Evolutionary conservation across 179 eudicot species (phyloP).

Genomic region (Gypsophila paniculata): DNA sequence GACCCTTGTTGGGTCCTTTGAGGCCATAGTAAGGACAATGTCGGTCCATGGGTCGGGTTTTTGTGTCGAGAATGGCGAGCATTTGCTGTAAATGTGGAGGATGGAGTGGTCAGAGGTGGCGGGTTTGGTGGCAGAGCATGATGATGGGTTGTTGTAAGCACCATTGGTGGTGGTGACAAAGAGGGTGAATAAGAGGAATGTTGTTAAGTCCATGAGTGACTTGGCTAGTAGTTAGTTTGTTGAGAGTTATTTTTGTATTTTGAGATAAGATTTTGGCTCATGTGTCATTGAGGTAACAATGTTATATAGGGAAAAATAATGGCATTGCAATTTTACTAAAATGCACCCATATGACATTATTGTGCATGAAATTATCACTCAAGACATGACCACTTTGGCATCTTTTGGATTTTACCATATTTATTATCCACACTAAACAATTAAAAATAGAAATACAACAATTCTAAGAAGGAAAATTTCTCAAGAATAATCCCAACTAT

Average conservation of each 20-base stretch:
- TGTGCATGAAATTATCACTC: no score
- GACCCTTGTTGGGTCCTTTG: conserved; percentile 60
- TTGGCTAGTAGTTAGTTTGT: neutral
- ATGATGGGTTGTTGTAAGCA: conserved; percentile 31
- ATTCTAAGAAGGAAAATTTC: no score
- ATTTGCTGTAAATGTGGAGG: conserved; percentile 62
- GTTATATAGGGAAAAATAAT: conserved; percentile 13
- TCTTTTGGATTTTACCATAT: no score
- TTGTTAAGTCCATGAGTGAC: conserved; percentile 35
- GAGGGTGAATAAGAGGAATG: conserved; percentile 34
- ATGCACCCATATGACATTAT: conserved; percentile 10
- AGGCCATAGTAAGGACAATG: conserved; percentile 68
- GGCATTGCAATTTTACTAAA: conserved; percentile 4
- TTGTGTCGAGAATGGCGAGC: conserved; percentile 64
- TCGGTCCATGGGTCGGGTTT: conserved; percentile 48
- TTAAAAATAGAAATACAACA: no score
- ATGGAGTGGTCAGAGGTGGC: conserved; percentile 51
- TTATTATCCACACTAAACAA: no score
- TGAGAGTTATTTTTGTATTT: neutral
- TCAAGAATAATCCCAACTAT: no score
- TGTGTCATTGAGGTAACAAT: conserved; percentile 16
- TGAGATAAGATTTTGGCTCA: conserved; percentile 21
- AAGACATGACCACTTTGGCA: no score
- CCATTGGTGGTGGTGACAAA: conserved; percentile 34
- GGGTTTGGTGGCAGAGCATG: conserved; percentile 36